Evolutionary conservation across 2,329 filamentous ascomycete species (phyloP), one percentile per base, ranked within the genome.

Genomic region (Chlorencoelia australis): DNA sequence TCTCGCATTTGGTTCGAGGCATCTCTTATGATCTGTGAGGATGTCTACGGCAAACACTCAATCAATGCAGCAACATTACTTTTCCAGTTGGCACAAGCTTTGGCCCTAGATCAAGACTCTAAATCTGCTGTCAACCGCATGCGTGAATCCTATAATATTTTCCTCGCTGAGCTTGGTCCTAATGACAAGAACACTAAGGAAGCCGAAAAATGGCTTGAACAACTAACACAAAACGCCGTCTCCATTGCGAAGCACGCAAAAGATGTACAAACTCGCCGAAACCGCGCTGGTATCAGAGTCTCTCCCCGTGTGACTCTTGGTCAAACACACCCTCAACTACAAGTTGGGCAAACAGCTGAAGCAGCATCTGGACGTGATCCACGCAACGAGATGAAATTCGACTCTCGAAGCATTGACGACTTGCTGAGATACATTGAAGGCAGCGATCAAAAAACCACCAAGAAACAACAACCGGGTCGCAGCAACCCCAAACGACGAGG

Each of bases 171-270:
- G 54, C 79, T 98, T 4, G 91, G 91, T 18, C 68, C 87, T 2
- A 79, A 94, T 25, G 88, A 96, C 61, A 86, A 88, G 61, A 96
- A 98, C 67, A 98, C 91, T 45, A 95, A 94, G 67, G 91, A 98
- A 60, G 89, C 91, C 2, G 88, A 94, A 66, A 84, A 75, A 55
- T 98, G 91, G 91, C 75, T 96, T 16, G 86, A 94, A 62, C 88
- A 94, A 61, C 74, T 98, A 41, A 96, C 89, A 1, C 84, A 93
- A 61, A 95, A 93, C 53, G 91, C 91, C 29, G 91, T 98, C 26
- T 82, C 78, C 21, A 87, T 96, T 48, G 89, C 88, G 33, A 95
- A 93, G 67, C 87, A 94, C 54, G 82, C 85, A 42, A 94, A 94
- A 65, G 83, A 91, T 46, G 69, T 84, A 24, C 79, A 91, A 60